Base-by-base conservation (phyloP, 805 yeast species). In the Yamadazyma akitaensis region DNA sequence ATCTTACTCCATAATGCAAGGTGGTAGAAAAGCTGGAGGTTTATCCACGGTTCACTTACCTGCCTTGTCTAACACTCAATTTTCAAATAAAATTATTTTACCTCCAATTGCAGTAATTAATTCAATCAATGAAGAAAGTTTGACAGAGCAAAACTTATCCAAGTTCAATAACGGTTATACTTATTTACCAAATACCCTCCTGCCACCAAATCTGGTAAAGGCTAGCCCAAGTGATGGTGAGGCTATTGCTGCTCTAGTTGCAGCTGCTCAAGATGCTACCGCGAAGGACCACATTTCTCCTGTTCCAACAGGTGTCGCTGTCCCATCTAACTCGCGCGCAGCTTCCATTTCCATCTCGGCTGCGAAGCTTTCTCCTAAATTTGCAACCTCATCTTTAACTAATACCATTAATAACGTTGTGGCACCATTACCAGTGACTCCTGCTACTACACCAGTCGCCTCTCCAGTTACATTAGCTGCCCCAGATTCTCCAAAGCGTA, bases 1-100 rank as follows among this genome's bases (percentile, higher is more conserved):
- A 47, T 56, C 66, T 42, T 70, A 70, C 50, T 70, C 75, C 31
- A 70, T 70, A 45, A 69, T 70, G 73, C 58, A 60, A 40, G 40
- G 42, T 16, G 49, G 46, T 12, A 38, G 39, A 16, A 47, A 46
- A 18, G n/a, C 32, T 17, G 36, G 63, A 61, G 12, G 34, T 17
- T 17, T 25, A 16, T 40, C 38, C 11, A 37, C 47, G 3, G 30
- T 39, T 17, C 16, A 17, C 12, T 35, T 43, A 28, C 49, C 49
- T 33, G 40, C 40, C 9, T 18, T 37, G 13, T 10, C 36, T 7
- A 16, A 30, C 13, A 8, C 11, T 14, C 25, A 25, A 7, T 44
- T 44, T 18, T 5, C 36, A 30, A 44, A 33, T 11, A 48, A 49
- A 24, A 40, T 52, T 12, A 45, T 46, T 12, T 45, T 52, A 45